Percentiles rank a stretch among this genome's conserved stretches.
Evolutionary conservation across 805 yeast species (phyloP).

Genomic region (Lipomyces chichibuensis): DNA sequence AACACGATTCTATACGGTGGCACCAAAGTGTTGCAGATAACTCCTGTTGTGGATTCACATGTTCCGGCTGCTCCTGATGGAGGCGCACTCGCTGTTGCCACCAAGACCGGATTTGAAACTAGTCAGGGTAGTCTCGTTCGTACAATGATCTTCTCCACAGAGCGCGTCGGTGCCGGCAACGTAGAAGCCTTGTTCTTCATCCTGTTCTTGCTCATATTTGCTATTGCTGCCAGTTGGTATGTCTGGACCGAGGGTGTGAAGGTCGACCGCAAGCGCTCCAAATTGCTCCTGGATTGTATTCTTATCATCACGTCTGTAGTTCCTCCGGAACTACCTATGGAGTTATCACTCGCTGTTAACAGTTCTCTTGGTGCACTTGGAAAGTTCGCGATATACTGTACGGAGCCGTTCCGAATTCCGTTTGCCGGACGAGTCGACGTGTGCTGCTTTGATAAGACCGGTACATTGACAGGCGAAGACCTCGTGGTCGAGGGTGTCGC

Average conservation of each 20-base stretch:
- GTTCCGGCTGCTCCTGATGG: slow-evolving; percentile 78
- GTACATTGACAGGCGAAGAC: slow-evolving; percentile 97
- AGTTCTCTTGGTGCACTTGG: slow-evolving; percentile 83
- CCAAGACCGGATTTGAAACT: slow-evolving; percentile 97
- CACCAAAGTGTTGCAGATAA: slow-evolving; percentile 89
- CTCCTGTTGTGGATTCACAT: slow-evolving; percentile 46
- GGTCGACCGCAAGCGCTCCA: slow-evolving; percentile 94
- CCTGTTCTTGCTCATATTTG: slow-evolving; percentile 84
- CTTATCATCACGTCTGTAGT: slow-evolving; percentile 96
- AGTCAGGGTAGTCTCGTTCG: slow-evolving; percentile 97
- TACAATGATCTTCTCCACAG: slow-evolving; percentile 96
- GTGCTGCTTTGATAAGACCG: slow-evolving; percentile 98
- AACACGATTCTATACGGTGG: slow-evolving; percentile 92
- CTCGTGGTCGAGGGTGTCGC: slow-evolving; percentile 95
- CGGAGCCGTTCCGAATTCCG: slow-evolving; percentile 98
- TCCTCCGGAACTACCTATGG: slow-evolving; percentile 99
- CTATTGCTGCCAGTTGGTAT: slow-evolving; percentile 94
- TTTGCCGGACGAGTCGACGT: slow-evolving; percentile 97
- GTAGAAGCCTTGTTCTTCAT: slow-evolving; percentile 92
- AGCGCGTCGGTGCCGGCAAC: slow-evolving; percentile 94
- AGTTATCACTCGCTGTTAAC: slow-evolving; percentile 96
- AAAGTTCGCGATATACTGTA: slow-evolving; percentile 89
- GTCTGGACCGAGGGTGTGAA: slow-evolving; percentile 98
- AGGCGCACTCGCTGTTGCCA: slow-evolving; percentile 88
- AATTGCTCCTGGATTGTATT: slow-evolving; percentile 91